A percentile compares a stretch with the other conserved stretches of the same genome.
These are phyloP conservation scores for Daldinia concentrica DNA, from an alignment of 495 filamentous ascomycete species.

Conservation along the genomic window DNA sequence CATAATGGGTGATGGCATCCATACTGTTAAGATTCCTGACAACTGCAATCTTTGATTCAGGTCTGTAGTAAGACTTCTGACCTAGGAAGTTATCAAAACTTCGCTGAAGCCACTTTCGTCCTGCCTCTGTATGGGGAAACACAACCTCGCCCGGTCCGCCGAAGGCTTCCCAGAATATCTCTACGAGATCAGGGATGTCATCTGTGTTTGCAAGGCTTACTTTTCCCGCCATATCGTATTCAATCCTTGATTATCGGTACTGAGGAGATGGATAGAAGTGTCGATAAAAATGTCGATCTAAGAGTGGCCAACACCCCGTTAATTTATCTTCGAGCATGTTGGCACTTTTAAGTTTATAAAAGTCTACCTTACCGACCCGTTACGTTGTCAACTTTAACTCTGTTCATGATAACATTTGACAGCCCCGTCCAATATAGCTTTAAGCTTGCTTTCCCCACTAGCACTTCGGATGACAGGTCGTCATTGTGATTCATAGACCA, in stretches of 20 bases:
- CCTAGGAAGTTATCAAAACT: slow-evolving; percentile 46
- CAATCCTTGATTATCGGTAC: neutral
- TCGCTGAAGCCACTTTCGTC: slow-evolving; percentile 44
- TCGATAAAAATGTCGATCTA: neutral
- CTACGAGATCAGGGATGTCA: slow-evolving; percentile 43
- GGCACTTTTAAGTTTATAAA: slow-evolving; percentile 16
- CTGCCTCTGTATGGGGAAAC: slow-evolving; percentile 43
- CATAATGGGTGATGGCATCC: neutral
- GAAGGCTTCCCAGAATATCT: slow-evolving; percentile 47
- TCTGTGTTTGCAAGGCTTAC: slow-evolving; percentile 50
- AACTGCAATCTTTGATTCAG: slow-evolving; percentile 39
- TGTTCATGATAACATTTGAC: slow-evolving; percentile 25
- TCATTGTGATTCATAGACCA: slow-evolving; percentile 27
- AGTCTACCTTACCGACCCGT: slow-evolving; percentile 15
- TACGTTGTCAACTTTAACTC: slow-evolving; percentile 36
- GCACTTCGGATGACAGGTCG: slow-evolving; percentile 24
- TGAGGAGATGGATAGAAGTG: neutral
- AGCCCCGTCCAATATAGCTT: slow-evolving; percentile 26
- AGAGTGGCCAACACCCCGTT: neutral
- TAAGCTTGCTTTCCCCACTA: slow-evolving; percentile 19
- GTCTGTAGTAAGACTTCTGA: slow-evolving; percentile 42
- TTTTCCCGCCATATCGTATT: slow-evolving; percentile 41
- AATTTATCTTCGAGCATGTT: slow-evolving; percentile 8
- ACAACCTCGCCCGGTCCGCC: slow-evolving; percentile 39
- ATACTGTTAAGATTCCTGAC: slow-evolving; percentile 42